Base-by-base conservation (phyloP, 2,329 filamentous ascomycete genomes). In the Septoria linicola region DNA sequence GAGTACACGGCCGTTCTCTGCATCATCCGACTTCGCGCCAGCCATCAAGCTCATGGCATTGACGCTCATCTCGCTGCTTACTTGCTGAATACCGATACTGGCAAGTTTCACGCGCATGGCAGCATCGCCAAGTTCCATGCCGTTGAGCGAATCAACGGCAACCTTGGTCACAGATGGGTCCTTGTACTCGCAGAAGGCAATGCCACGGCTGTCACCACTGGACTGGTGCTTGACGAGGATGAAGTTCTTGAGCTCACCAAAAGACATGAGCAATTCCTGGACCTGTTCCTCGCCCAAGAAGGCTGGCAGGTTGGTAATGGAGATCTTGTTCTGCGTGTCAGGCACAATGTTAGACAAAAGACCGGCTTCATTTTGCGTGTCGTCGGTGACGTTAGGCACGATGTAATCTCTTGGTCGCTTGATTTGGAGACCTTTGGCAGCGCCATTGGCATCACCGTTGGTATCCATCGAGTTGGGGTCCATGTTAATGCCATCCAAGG, bases 41-140 rank as follows among this genome's bases (percentile, higher is more conserved):
- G 93, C 93, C 63, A 99, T 87, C 81, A 96, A 90, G 43, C 91
- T 95, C 84, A 99, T 97, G 57, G 93, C 93, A 62, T 93, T 95
- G 57, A 99, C 92, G 49, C 92, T 89, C 80, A 96, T 95, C 66
- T 99, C 93, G 34, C 95, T 81, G 57, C 90, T 90, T 17, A 90
- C 90, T 70, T 99, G 93, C n/a, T 90, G 92, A 55, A 89, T 85
- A 61, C 93, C 93, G 59, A 96, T 88, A 70, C 91, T 95, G 23
- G 93, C 95, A 66, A 91, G 89, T 59, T 82, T 78, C 30, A 96
- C 90, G 73, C 87, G 92, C 49, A 99, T 80, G 63, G 85, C 83
- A 63, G 87, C 86, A 56, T 95, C 91, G 34, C 89, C 91, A 11
- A 99, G 82, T 59, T 93, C 88, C 85, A 99, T 96, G 27, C 87